A percentile compares a stretch with the other conserved stretches of the same genome.
Conservation (phyloP, 2,329 filamentous ascomycete species). For the Aschersonia sp. region DNA sequence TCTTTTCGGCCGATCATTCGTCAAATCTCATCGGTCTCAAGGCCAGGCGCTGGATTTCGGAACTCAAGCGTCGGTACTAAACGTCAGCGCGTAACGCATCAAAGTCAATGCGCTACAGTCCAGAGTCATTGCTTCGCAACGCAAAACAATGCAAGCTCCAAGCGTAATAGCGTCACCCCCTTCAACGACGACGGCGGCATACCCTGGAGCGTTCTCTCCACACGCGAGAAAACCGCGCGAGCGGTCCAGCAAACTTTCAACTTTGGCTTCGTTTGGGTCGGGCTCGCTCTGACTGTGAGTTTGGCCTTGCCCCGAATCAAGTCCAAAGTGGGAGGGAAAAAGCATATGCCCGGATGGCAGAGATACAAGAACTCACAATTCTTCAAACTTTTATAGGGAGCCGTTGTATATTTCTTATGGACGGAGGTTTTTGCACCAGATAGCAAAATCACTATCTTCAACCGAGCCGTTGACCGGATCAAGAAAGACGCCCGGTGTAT, state of each 20-base stretch:
- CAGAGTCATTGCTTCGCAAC: conserved; percentile 39
- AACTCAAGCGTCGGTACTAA: too few relatives aligned
- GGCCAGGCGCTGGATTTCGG: too few relatives aligned
- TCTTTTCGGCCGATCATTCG: too few relatives aligned
- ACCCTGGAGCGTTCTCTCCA: conserved; percentile 64
- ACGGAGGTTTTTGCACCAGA: conserved; percentile 72
- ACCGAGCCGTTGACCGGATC: conserved; percentile 68
- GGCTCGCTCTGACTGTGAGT: conserved; percentile 60
- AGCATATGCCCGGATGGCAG: neutral
- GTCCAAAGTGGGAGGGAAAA: too few relatives aligned
- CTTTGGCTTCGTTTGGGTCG: conserved; percentile 60
- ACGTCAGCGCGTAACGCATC: too few relatives aligned
- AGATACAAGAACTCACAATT: neutral
- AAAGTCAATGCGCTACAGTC: neutral
- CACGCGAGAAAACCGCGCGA: conserved; percentile 63
- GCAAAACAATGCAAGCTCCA: conserved; percentile 32
- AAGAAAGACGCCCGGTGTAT: conserved; percentile 57
- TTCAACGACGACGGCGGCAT: conserved; percentile 77
- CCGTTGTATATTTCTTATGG: conserved; percentile 67
- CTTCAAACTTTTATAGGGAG: conserved; percentile 33
- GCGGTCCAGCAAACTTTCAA: conserved; percentile 88
- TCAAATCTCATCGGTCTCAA: too few relatives aligned
- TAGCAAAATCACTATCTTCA: conserved; percentile 79
- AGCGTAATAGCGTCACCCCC: conserved; percentile 60
- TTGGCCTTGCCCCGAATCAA: too few relatives aligned